Base-by-base conservation (phyloP, 2,329 filamentous ascomycete genomes). In the Cadophora luteo-olivacea region DNA sequence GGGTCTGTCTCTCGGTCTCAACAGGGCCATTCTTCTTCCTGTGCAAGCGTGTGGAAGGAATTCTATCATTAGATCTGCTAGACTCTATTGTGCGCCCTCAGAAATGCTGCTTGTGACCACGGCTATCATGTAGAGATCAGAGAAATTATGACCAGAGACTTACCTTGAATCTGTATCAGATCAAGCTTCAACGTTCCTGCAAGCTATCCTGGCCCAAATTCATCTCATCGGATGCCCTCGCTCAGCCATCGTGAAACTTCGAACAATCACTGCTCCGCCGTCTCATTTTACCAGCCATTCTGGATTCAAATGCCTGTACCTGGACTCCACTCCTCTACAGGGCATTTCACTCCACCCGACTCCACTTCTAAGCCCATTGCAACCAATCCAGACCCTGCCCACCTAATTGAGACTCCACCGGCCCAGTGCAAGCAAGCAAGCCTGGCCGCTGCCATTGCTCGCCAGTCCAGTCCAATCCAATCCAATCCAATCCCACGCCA, bases 281-380 rank as follows among this genome's bases (percentile, higher is more conserved):
- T 48, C 38, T 61, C 58, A 61, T 61, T 48, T 61, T 38, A 38
- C 58, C 58, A n/a, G 41, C 38, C 58, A 61, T 48, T 45, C 57
- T 29, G 22, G 36, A 24, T 61, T 19, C 58, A 12, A 29, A 29
- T 61, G 25, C 58, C 36, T 45, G 22, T 32, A 33, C 25, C 52
- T 57, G 24, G 3, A 38, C 29, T 41, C 36, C 36, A 38, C 36
- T 38, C 4, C 36, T 38, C 36, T 38, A 38, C 29, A 14, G 36
- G 36, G 12, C 36, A 38, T 9, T 14, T 38, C 36, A 9, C 8
- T 38, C 36, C 55, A 58, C 55, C 7, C 9, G 4, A 9, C 8
- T 38, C 36, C 55, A 58, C 55, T 58, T 25, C 14, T n/a, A 38
- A 57, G 54, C n/a, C 54, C 32, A 12, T 9, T 7, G 12, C 55